phyloP scores from a whole-genome alignment of 257 asterid genomes.

The Capsicum baccatum region DNA sequence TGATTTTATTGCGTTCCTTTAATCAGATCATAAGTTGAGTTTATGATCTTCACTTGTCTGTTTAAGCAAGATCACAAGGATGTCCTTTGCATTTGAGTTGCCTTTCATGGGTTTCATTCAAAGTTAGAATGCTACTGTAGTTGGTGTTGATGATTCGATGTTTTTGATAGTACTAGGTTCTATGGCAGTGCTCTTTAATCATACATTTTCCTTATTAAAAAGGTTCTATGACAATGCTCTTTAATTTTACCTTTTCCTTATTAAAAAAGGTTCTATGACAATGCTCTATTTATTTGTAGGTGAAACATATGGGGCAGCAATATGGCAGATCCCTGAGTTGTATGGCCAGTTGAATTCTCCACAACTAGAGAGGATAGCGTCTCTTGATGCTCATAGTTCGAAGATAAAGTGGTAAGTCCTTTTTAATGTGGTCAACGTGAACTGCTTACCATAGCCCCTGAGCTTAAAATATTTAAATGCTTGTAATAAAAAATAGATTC shows the following conservation, averaged over 20 bases:
- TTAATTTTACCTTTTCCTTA: too few species aligned
- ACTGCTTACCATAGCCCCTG: neutral
- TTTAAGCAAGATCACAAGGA: neutral
- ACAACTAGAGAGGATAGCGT: conserved; percentile 78
- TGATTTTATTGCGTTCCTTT: neutral
- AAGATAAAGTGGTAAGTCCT: conserved; percentile 77
- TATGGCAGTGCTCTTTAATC: conserved; percentile 6
- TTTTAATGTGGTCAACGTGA: conserved; percentile 1
- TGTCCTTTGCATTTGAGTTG: neutral
- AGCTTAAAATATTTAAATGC: conserved; percentile 6
- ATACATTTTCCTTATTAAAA: too few species aligned
- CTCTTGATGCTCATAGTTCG: conserved; percentile 77
- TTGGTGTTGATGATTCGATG: conserved; percentile 13
- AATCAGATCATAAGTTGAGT: neutral
- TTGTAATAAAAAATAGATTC: neutral
- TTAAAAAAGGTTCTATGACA: neutral
- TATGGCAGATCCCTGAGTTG: conserved; percentile 97
- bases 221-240: neutral
- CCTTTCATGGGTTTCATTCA: neutral
- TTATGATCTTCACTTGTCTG: neutral
- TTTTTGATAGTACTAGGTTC: conserved; percentile 1
- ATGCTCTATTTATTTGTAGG: conserved; percentile 49
- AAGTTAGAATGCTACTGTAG: conserved; percentile 26
- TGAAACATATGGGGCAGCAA: conserved; percentile 87
- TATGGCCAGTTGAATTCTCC: conserved; percentile 96